A percentile compares a stretch with the other conserved stretches of the same genome.
Conservation (phyloP, 2,329 filamentous ascomycete genomes). For the Cadophora sp. region DNA sequence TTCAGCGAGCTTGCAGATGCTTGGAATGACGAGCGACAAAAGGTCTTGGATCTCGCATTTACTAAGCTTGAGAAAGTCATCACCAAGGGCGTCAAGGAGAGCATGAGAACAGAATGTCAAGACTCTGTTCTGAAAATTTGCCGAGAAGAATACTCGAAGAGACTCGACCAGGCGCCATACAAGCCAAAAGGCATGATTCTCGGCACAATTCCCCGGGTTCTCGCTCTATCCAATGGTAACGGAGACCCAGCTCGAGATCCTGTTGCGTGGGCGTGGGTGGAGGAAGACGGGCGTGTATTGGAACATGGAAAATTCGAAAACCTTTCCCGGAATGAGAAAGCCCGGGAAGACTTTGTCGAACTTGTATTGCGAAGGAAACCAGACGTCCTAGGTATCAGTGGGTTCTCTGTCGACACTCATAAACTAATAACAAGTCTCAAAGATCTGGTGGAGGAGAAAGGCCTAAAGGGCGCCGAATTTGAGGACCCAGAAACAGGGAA, state of each 20-base stretch:
- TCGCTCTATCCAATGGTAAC: slow-evolving; percentile 86
- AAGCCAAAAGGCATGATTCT: slow-evolving; percentile 93
- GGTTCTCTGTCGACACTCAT: slow-evolving; percentile 86
- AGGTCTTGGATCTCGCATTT: slow-evolving; percentile 83
- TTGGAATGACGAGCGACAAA: slow-evolving; percentile 89
- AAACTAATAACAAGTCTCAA: slow-evolving; percentile 83
- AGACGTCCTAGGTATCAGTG: slow-evolving; percentile 89
- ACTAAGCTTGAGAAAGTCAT: slow-evolving; percentile 84
- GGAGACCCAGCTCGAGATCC: slow-evolving; percentile 77
- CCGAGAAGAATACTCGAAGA: slow-evolving; percentile 86
- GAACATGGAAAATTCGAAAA: slow-evolving; percentile 90
- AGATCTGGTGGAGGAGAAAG: slow-evolving; percentile 77
- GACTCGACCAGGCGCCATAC: slow-evolving; percentile 93
- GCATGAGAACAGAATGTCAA: slow-evolving; percentile 90
- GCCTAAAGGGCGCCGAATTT: slow-evolving; percentile 81
- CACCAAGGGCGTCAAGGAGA: slow-evolving; percentile 92
- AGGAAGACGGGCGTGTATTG: slow-evolving; percentile 87
- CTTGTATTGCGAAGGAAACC: slow-evolving; percentile 81
- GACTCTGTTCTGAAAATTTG: slow-evolving; percentile 88
- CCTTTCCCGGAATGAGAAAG: slow-evolving; percentile 72
- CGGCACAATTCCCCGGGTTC: slow-evolving; percentile 85
- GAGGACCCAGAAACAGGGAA: slow-evolving; percentile 79
- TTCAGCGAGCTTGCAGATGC: slow-evolving; percentile 93
- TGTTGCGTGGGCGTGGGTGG: slow-evolving; percentile 89
- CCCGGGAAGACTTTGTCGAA: slow-evolving; percentile 74